Base-by-base conservation (phyloP, 768 basidiomycete genomes). In the Dictyophora rubrovolvata region DNA sequence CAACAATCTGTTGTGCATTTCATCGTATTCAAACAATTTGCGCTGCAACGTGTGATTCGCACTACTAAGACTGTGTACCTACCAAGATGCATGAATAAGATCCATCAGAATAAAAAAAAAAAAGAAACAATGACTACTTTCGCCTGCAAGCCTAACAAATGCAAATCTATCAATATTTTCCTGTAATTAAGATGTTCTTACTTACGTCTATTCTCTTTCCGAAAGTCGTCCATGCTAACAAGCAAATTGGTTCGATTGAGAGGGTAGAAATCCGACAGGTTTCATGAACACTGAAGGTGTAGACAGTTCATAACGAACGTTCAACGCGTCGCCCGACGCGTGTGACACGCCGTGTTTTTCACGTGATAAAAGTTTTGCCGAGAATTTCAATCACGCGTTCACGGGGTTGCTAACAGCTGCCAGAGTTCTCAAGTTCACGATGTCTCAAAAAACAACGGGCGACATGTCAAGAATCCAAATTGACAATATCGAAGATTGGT, bases 401-500 rank as follows among this genome's bases (percentile, higher is more conserved):
- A n/a, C n/a, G 28, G 7, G 7, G 28, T 28, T 28, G 28, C 28
- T 28, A 28, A 28, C 28, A 7, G 28, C 28, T 28, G 28, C 28
- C 4, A 28, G 28, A 7, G 12, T 42, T 42, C 2, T n/a, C 14
- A 42, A 9, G 10, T 42, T n/a, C 42, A n/a, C 12, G 10, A 42
- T 42, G 42, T 42, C 42, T 9, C 42, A 42, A 42, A 42, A 42
- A 42, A 2, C 42, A 4, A 8, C 57, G 6, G 33, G 33, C 62
- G 76, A 77, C 62, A 65, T 77, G 5, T 73, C 73, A 1, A 74
- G 85, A 37, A 74, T 87, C 14, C 83, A 84, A 14, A 75, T 91
- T 33, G 86, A 85, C 55, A 79, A 77, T 3, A 73, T 85, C 18
- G 73, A 79, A 11, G 83, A 85, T 67, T 90, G 87, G 87, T 71